These are phyloP conservation scores for Neodidymelliopsis sp. DNA, from an alignment of 2,329 filamentous ascomycete species.

Conservation along the genomic window DNA sequence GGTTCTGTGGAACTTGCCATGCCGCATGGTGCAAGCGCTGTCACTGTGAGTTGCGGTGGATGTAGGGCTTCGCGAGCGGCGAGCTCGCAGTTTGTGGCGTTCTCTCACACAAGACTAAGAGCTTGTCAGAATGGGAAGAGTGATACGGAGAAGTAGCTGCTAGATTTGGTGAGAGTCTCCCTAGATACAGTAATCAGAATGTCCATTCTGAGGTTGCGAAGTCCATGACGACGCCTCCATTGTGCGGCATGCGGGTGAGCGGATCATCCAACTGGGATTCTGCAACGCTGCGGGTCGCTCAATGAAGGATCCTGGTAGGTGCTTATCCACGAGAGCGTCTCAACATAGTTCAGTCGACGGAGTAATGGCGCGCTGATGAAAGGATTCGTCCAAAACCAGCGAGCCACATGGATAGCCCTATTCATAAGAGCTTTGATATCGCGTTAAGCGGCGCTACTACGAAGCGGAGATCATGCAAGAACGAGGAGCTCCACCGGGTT, in stretches of 20 bases:
- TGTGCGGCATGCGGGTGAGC: background rate
- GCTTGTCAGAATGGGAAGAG: too few relatives aligned
- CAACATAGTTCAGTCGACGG: slow-evolving; percentile 17
- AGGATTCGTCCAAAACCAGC: slow-evolving; percentile 5
- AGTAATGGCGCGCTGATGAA: slow-evolving; percentile 17
- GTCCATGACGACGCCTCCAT: slow-evolving; percentile 3
- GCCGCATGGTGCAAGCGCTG: slow-evolving; percentile 26
- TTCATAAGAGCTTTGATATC: slow-evolving; percentile 8
- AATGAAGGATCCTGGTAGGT: slow-evolving; percentile 15
- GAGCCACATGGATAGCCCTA: slow-evolving; percentile 8
- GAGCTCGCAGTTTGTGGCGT: slow-evolving; percentile 10
- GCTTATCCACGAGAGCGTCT: slow-evolving; percentile 12
- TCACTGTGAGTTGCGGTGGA: slow-evolving; percentile 16
- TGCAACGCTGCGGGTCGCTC: slow-evolving; percentile 16
- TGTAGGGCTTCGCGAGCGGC: slow-evolving; percentile 1
- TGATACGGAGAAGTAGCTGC: too few relatives aligned
- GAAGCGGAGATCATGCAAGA: slow-evolving; percentile 10
- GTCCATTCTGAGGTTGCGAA: background rate
- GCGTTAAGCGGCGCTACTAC: slow-evolving; percentile 11
- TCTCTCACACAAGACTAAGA: slow-evolving; percentile 3
- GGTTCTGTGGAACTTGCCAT: slow-evolving; percentile 13
- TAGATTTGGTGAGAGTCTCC: background rate
- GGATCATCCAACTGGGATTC: slow-evolving; percentile 1
- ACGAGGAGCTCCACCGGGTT: background rate
- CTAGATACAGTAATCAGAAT: background rate